Evolutionary conservation across 208 protist genomes (phyloP).

Genomic region (Porcisia deanei): DNA sequence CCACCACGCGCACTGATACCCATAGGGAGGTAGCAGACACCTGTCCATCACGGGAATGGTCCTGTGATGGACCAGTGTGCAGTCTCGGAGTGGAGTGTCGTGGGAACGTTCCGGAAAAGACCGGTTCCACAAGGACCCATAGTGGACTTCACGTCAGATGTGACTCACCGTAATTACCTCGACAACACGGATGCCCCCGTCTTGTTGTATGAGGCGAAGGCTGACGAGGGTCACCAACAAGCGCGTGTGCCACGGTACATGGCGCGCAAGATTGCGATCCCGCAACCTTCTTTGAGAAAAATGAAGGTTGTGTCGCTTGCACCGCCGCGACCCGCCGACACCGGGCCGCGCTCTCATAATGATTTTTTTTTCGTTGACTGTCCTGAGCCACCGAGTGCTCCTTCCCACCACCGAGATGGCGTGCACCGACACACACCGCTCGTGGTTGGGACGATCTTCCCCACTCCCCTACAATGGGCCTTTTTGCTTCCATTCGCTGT

Average conservation of each 20-base stretch:
- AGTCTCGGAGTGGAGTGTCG: slow-evolving; percentile 40
- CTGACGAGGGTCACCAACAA: slow-evolving; percentile 22
- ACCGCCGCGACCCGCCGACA: slow-evolving; percentile 17
- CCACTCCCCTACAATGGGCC: slow-evolving; percentile 38
- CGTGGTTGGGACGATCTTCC: slow-evolving; percentile 51
- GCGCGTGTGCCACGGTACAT: slow-evolving; percentile 55
- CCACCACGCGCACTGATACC: background rate
- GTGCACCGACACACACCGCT: slow-evolving; percentile 18
- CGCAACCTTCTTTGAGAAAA: slow-evolving; percentile 33
- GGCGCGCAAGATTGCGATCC: slow-evolving; percentile 48
- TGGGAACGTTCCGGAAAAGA: slow-evolving; percentile 40
- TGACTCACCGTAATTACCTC: slow-evolving; percentile 15
- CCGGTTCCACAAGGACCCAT: slow-evolving; percentile 38
- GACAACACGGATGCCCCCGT: slow-evolving; percentile 26
- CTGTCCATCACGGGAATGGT: background rate
- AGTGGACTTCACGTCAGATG: slow-evolving; percentile 31
- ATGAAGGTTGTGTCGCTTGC: slow-evolving; percentile 62
- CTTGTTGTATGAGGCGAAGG: slow-evolving; percentile 37
- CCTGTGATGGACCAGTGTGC: slow-evolving; percentile 17
- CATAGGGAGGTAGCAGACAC: background rate
- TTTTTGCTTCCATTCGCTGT: slow-evolving; percentile 49
- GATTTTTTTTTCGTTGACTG: slow-evolving; percentile 40
- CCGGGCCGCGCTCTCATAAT: slow-evolving; percentile 1
- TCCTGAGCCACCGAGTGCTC: slow-evolving; percentile 12
- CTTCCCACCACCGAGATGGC: slow-evolving; percentile 10